These are phyloP conservation scores for Erigeron philadelphicus DNA, from an alignment of 140 eudicot species.

Conservation along the genomic window DNA sequence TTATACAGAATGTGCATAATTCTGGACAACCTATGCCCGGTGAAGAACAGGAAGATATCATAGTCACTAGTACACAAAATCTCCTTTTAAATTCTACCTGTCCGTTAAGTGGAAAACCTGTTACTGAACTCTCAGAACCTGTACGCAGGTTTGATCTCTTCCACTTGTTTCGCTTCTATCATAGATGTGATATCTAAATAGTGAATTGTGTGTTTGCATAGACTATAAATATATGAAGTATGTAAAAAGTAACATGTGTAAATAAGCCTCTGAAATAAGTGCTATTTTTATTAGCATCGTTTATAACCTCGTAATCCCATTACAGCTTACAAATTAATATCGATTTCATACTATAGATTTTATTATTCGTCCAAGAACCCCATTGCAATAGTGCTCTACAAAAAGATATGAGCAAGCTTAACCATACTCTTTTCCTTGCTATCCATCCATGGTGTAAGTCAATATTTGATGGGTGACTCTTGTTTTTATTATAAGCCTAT, in stretches of 20 bases:
- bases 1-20: conserved; percentile 80
- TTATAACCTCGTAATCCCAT: too few relatives aligned
- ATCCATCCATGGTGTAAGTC: too few relatives aligned
- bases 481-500: neutral
- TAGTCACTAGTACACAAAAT: conserved; percentile 80
- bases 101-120: conserved; percentile 71
- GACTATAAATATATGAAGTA: neutral
- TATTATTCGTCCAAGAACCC: too few relatives aligned
- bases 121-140: conserved; percentile 63
- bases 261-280: neutral
- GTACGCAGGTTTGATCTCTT: conserved; percentile 61
- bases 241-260: neutral
- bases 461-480: too few relatives aligned
- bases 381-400: too few relatives aligned
- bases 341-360: too few relatives aligned
- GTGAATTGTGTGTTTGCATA: conserved; percentile 1
- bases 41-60: conserved; percentile 94
- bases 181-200: neutral
- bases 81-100: conserved; percentile 55
- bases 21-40: conserved; percentile 95
- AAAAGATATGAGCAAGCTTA: too few relatives aligned
- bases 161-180: conserved; percentile 10
- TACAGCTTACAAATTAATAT: too few relatives aligned
- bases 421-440: too few relatives aligned
- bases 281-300: too few relatives aligned